These are phyloP conservation scores for Trebouxia sp. DNA, from an alignment of 139 green algal species.

Conservation along the genomic window DNA sequence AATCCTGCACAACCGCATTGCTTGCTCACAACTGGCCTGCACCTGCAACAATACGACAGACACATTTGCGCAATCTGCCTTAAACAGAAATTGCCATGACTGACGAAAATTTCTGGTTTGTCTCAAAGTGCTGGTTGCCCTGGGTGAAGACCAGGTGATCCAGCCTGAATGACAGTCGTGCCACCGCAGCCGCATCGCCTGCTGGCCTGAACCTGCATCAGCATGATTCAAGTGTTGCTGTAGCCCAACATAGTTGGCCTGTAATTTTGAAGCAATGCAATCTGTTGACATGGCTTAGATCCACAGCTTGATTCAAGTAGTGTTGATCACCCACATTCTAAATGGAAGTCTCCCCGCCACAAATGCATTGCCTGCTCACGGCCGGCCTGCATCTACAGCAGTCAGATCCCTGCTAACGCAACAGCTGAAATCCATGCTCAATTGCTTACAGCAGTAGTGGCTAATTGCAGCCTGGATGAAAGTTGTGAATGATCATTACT, in stretches of 20 bases:
- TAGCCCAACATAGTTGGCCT: conserved; percentile 35
- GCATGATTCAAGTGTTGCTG: too few relatives aligned
- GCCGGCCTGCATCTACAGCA: neutral
- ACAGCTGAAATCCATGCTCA: too few relatives aligned
- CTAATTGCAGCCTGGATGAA: too few relatives aligned
- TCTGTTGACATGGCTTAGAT: conserved; percentile 25
- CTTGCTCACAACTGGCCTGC: neutral
- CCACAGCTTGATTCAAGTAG: conserved; percentile 37
- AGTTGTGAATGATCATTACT: too few relatives aligned
- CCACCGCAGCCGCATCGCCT: conserved; percentile 24
- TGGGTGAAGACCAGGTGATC: conserved; percentile 48
- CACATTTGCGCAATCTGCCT: conserved; percentile 36
- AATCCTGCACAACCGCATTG: conserved; percentile 25
- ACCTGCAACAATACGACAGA: conserved; percentile 1
- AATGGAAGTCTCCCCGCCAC: conserved; percentile 34
- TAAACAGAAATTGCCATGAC: conserved; percentile 16
- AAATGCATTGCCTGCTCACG: neutral
- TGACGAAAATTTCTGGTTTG: conserved; percentile 35
- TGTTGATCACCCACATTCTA: conserved; percentile 37
- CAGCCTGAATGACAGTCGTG: conserved; percentile 38
- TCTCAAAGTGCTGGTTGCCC: conserved; percentile 41
- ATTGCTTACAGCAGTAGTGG: too few relatives aligned
- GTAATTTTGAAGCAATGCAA: neutral
- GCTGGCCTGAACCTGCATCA: neutral
- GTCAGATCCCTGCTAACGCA: neutral